Evolutionary conservation across 2,329 filamentous ascomycete species (phyloP).

Genomic region (Aspergillus oerlinghausenensis): DNA sequence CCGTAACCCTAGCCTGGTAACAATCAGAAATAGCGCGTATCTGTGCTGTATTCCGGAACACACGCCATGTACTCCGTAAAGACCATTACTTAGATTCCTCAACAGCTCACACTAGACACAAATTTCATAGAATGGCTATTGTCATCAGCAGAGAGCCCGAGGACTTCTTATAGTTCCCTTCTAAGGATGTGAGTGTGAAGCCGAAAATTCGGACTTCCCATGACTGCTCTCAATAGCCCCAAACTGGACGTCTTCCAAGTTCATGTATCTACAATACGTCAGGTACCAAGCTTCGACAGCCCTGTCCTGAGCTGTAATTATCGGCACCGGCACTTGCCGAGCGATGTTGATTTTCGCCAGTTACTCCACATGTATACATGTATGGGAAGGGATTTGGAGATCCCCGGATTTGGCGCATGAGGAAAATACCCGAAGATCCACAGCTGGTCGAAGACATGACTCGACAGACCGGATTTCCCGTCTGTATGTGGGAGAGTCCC

Average conservation of each 20-base stretch:
- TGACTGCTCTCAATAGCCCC: neutral
- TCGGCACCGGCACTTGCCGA: neutral
- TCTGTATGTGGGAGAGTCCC: neutral
- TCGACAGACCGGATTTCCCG: neutral
- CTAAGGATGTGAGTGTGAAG: too few relatives aligned
- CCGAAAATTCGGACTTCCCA: neutral
- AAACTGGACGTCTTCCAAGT: neutral
- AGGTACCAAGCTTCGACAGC: neutral
- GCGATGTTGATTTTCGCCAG: neutral
- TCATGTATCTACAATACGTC: neutral
- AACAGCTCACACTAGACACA: too few relatives aligned
- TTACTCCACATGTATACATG: constrained; percentile 8
- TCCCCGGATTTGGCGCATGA: constrained; percentile 2
- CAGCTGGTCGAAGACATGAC: neutral
- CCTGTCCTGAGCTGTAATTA: neutral
- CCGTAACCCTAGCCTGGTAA: neutral
- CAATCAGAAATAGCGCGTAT: neutral
- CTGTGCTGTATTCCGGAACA: neutral
- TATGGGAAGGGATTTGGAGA: constrained; percentile 6
- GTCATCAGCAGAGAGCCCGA: neutral
- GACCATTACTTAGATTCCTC: neutral
- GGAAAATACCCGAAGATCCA: neutral
- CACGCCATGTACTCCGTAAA: neutral
- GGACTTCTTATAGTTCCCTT: too few relatives aligned
- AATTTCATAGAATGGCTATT: neutral